Conservation (phyloP, 208 protist species). For the Novymonas esmeraldas region DNA sequence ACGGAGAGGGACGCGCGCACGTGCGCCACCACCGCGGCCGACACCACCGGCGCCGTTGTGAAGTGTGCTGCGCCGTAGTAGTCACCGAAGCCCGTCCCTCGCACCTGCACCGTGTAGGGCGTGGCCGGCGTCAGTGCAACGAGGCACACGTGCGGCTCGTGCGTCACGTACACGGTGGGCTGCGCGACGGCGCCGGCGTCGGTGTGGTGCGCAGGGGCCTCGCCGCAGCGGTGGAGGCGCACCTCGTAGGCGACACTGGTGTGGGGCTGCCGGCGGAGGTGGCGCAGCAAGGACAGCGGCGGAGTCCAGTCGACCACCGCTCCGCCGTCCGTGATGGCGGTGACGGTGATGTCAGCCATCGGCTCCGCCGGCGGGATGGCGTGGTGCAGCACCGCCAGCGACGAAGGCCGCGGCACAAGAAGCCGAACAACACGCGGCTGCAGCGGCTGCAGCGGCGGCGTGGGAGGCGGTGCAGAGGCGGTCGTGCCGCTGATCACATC, state of each 20-base stretch:
- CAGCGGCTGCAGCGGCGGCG: too few species aligned
- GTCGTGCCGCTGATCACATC: background rate
- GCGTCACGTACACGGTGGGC: slow-evolving; percentile 3
- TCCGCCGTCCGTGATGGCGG: slow-evolving; percentile 10
- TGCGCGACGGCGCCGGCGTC: background rate
- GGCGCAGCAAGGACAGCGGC: slow-evolving; percentile 13
- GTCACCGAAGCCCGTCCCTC: slow-evolving; percentile 20
- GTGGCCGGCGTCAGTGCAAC: slow-evolving; percentile 4
- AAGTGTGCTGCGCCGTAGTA: slow-evolving; percentile 18
- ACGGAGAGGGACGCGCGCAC: background rate
- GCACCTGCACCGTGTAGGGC: slow-evolving; percentile 12
- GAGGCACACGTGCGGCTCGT: slow-evolving; percentile 10
- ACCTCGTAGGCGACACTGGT: slow-evolving; percentile 8
- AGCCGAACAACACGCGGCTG: background rate
- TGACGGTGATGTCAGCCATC: slow-evolving; percentile 9
- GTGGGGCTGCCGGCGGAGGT: slow-evolving; percentile 14
- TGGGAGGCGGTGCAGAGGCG: background rate
- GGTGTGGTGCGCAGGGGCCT: too few species aligned
- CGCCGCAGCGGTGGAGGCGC: slow-evolving; percentile 4
- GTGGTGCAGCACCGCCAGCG: background rate
- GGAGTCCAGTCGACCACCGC: slow-evolving; percentile 21
- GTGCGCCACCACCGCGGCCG: slow-evolving; percentile 10
- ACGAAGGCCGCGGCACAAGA: slow-evolving; percentile 4
- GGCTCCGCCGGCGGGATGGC: slow-evolving; percentile 18
- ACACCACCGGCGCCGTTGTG: slow-evolving; percentile 19